Evolutionary conservation across 1,284 basidiomycete genomes (phyloP), one percentile per base, ranked within the genome.

Genomic region (Fomitopsis schrenkii): DNA sequence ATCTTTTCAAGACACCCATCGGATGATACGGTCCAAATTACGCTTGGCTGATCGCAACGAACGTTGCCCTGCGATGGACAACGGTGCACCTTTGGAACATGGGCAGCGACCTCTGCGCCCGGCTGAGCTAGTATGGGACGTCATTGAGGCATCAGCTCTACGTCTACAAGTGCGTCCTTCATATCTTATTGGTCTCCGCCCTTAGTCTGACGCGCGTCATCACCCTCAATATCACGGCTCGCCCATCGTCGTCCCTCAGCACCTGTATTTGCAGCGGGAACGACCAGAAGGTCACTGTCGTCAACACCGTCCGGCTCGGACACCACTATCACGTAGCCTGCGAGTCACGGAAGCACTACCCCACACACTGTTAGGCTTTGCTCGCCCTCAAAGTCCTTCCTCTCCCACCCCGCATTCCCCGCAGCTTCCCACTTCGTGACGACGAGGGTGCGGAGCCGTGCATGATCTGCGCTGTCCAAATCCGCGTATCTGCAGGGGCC

Each of bases 381-480:
- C n/a, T 38, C 52, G 36, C 9, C n/a, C 38, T 54, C 50, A 7
- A 54, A 28, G 14, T 7, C 9, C 52, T 54, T 40, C 36, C 52
- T 36, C 52, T 54, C 52, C 35, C 52, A 54, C 52, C 52, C 52
- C 52, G 52, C 52, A 40, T 54, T 15, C 35, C 52, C 52, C 52
- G 26, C 35, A 38, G 17, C 19, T 54, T 54, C 52, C 52, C 33
- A 36, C 52, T 54, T 54, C 52, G 50, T 26, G 50, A 33, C 14
- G 52, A 36, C 52, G 48, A 50, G 48, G 48, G 36, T 54, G 52
- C 52, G 52, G 52, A 38, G 35, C 52, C 52, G 35, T 19, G 26
- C 36, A 54, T n/a, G 52, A 54, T 54, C 52, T 22, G 52, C 52
- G 52, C 52, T 40, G 52, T 35, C 52, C 52, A 38, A n/a, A 54